Evolutionary conservation across 352 stramenopile genomes (phyloP).

Genomic region (Phytophthora tentaculata): DNA sequence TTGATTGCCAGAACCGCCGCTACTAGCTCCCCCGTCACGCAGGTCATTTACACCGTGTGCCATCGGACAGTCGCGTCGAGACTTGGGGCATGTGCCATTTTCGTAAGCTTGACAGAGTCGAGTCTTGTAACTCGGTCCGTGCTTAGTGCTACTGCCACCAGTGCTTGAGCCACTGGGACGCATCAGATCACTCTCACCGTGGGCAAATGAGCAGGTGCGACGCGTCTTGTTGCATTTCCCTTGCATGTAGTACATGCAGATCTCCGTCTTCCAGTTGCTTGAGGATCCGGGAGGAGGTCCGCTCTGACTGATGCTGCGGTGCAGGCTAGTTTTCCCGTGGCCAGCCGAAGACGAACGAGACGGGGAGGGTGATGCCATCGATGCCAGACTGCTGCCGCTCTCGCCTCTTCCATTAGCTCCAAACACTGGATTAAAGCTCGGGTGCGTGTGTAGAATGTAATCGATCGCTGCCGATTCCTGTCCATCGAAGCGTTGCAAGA

Average conservation of each 20-base stretch:
- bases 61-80: conserved; percentile 76
- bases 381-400: conserved; percentile 21
- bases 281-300: conserved; percentile 34
- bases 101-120: conserved; percentile 82
- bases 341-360: conserved; percentile 32
- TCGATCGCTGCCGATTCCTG: conserved; percentile 72
- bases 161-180: conserved; percentile 36
- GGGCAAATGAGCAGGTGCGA: conserved; percentile 87
- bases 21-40: conserved; percentile 44
- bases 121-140: conserved; percentile 72
- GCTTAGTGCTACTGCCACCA: conserved; percentile 22
- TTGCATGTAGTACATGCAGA: conserved; percentile 91
- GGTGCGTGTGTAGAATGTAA: conserved; percentile 65
- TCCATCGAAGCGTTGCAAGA: conserved; percentile 52
- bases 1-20: conserved; percentile 29
- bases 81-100: conserved; percentile 75
- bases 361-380: conserved; percentile 30
- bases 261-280: conserved; percentile 90
- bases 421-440: conserved; percentile 71
- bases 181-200: conserved; percentile 82
- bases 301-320: conserved; percentile 40
- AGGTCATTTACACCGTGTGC: conserved; percentile 82
- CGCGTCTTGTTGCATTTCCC: conserved; percentile 91
- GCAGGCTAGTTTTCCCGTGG: conserved; percentile 38
- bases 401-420: conserved; percentile 33